These are phyloP conservation scores for Podospora didyma DNA, from an alignment of 495 filamentous ascomycete genomes.

Conservation along the genomic window DNA sequence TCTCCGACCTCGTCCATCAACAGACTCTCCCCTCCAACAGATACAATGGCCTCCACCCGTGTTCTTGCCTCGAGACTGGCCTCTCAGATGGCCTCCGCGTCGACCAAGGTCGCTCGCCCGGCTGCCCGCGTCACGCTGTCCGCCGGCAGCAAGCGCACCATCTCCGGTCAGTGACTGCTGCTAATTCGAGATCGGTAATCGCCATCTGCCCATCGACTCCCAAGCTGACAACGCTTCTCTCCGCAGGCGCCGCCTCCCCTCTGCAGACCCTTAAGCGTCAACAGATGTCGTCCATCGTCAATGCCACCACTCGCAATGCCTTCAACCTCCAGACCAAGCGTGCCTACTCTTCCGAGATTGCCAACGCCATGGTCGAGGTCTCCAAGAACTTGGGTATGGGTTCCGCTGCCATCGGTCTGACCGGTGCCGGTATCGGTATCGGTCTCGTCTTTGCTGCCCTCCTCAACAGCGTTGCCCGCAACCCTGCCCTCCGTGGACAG, in stretches of 20 bases:
- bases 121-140: constrained; percentile 51
- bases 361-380: constrained; percentile 79
- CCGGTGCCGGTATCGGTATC: constrained; percentile 89
- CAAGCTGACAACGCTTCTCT: constrained; percentile 2
- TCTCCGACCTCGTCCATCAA: constrained; percentile 28
- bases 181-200: constrained; percentile 1
- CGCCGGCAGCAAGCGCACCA: constrained; percentile 63
- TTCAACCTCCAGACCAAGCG: constrained; percentile 60
- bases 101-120: constrained; percentile 64
- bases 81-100: constrained; percentile 59
- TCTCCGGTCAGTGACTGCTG: constrained; percentile 47
- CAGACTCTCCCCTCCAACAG: constrained; percentile 39
- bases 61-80: constrained; percentile 63
- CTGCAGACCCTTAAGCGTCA: constrained; percentile 65
- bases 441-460: constrained; percentile 86
- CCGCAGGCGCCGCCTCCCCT: constrained; percentile 40
- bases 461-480: constrained; percentile 78
- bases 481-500: constrained; percentile 84
- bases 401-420: constrained; percentile 81
- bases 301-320: constrained; percentile 59
- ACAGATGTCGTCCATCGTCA: constrained; percentile 61
- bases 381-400: constrained; percentile 87
- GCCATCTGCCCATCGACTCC: neutral
- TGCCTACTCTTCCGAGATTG: constrained; percentile 77
- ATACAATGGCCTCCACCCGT: constrained; percentile 71